Percentiles rank a stretch among this genome's conserved stretches.
phyloP scores from a whole-genome alignment of 345 rosid genomes.

The Lenwebbia sp. region DNA sequence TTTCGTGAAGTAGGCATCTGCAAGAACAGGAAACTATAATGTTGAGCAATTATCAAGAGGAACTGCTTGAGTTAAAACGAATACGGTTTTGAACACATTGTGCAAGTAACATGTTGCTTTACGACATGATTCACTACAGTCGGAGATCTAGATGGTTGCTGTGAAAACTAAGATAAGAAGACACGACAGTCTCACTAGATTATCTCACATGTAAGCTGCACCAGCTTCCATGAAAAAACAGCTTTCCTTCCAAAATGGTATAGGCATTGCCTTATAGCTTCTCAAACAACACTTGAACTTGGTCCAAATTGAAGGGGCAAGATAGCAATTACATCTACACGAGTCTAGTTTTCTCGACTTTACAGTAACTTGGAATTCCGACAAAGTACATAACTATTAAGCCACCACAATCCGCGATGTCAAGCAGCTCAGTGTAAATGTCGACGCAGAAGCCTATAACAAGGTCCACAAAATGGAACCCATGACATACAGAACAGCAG shows the following conservation, averaged over 20 bases:
- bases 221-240: not conserved
- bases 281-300: not conserved
- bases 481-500: not conserved
- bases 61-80: not conserved
- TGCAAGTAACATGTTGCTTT: not conserved
- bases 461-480: not conserved
- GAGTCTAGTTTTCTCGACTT: not conserved
- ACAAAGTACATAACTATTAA: not conserved
- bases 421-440: not conserved
- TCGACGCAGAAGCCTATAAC: not conserved
- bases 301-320: not conserved
- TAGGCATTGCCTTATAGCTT: not conserved
- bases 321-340: not conserved
- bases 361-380: not conserved
- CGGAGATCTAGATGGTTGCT: not conserved
- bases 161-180: not conserved
- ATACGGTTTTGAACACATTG: not conserved
- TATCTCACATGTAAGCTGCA: not conserved
- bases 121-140: not conserved
- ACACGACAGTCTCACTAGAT: not conserved
- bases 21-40: not conserved
- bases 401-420: not conserved
- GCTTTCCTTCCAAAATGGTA: not conserved
- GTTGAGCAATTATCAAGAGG: not conserved
- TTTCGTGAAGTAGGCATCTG: conserved; percentile 84